Base-by-base conservation (phyloP, 495 filamentous ascomycete genomes). In the Xylaria curta region DNA sequence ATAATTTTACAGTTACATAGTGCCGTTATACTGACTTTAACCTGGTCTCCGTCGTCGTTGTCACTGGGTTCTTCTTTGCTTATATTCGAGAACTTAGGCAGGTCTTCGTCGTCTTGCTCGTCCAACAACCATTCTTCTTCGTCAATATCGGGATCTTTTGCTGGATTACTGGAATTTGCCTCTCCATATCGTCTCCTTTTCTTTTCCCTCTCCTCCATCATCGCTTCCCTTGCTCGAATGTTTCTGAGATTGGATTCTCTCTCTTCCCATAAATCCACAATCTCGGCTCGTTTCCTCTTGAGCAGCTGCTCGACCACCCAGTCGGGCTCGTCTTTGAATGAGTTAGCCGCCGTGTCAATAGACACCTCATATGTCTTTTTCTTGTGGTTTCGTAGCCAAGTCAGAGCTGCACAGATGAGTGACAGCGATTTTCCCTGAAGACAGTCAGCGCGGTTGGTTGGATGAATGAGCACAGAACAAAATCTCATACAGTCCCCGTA, bases 351-450 rank as follows among this genome's bases (percentile, higher is more conserved):
- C 1, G 74, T 72, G 0, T 78, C 58, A 61, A 82, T 78, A 1
- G 76, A 84, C 36, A 75, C 84, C 61, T 93, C 88, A 70, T 94
- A 90, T 0, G 73, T 81, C 69, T 86, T 86, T 44, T 89, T 87
- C 81, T 97, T 95, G 81, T 94, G 89, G 73, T 94, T 89, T 58
- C 96, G 92, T 10, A 98, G 85, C 97, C 96, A 99, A 1, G 96
- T 98, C 73, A 99, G 82, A 44, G 96, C 89, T 64, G 90, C 91
- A 82, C 96, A 99, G 73, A 99, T 97, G 26, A 99, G 84, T 76
- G 96, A 98, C 21, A 99, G 80, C 3, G 97, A 98, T 89, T 99
- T 99, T n/a, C 96, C 95, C 91, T 95, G 69, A 12, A 38, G 33
- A 62, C 17, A 21, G 70, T 76, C 54, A 76, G 75, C 21, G 46